Evolutionary conservation across 2,329 filamentous ascomycete genomes (phyloP), one percentile per base, ranked within the genome.

Genomic region (Sclerotinia sclerotiorum): DNA sequence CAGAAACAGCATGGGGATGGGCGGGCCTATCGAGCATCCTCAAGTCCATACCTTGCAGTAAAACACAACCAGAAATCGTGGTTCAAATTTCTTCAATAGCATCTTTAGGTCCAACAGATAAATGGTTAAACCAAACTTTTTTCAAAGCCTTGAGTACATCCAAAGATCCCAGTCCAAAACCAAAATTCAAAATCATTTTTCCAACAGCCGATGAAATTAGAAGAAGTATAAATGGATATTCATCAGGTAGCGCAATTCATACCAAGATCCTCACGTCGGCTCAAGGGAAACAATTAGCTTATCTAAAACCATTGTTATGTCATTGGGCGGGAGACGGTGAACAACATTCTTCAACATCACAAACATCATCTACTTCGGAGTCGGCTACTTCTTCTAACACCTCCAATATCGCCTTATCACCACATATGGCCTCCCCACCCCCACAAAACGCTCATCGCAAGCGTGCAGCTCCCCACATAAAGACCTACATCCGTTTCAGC

Each of bases 401-500:
- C 69, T 66, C 27, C 3, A 39, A 39, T 13, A 39, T 7, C 15
- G 27, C 19, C 21, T 15, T 32, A 24, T 24, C 24, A 42, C 17
- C 35, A 35, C 35, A 10, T 35, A 35, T 10, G 7, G 2, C 7
- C 35, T 35, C 35, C 35, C 35, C 35, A 35, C 10, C 35, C 35
- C 3, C 21, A 1, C 76, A 75, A 7, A 82, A 90, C 70, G 85
- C 86, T 11, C 88, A 89, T 1, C 83, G 91, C 66, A 82, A 86
- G 60, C 83, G 87, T 42, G 93, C 92, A 24, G 92, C 92, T 0
- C 93, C 93, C 0, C 93, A 97, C 73, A 91, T 97, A 77, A 97
- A 97, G 78, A 97, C 93, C 0, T 97, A 95, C 75, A 88, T 94
- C 56, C 87, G 91, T 5, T 93, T 84, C 72, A 79, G 81, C 65